Percentiles rank a stretch among this genome's conserved stretches.
phyloP scores from a whole-genome alignment of 1,139 yeast species.

The Sugiyamaella neomexicana region DNA sequence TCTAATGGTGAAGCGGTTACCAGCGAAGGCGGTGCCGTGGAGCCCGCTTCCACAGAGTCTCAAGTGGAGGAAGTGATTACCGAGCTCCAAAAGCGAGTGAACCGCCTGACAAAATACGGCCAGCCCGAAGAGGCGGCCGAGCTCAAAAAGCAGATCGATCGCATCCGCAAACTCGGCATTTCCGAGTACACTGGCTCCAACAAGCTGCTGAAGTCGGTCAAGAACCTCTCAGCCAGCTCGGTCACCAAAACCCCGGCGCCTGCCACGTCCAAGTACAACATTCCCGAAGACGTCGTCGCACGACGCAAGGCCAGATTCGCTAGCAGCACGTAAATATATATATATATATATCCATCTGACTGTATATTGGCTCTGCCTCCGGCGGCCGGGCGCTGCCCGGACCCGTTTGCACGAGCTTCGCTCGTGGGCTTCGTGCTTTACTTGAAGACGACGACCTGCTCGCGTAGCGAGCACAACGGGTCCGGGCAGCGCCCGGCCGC shows the following conservation, averaged over 20 bases:
- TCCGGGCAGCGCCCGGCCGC: no score
- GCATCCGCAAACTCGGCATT: conserved; percentile 85
- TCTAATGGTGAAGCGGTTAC: conserved; percentile 22
- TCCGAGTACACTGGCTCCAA: conserved; percentile 39
- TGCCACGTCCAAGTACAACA: conserved; percentile 3
- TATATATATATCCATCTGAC: background rate
- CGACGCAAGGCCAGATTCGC: conserved; percentile 13
- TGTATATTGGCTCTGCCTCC: background rate
- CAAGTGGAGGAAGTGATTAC: conserved; percentile 53
- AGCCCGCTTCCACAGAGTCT: conserved; percentile 14
- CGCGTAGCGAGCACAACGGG: no score
- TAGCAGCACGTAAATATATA: conserved; percentile 4
- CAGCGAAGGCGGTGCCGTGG: no score
- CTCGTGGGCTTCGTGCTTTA: no score
- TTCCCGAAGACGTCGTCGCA: conserved; percentile 14
- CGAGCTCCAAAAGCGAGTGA: conserved; percentile 63
- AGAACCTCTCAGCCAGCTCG: background rate
- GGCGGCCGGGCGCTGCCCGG: conserved; percentile 5
- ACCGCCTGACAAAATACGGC: conserved; percentile 78
- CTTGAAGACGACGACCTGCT: no score
- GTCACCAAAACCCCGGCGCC: conserved; percentile 3
- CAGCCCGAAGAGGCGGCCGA: conserved; percentile 53
- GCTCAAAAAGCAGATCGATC: conserved; percentile 47
- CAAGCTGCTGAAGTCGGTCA: conserved; percentile 7
- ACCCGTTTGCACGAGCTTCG: no score